Evolutionary conservation across 2,329 filamentous ascomycete genomes (phyloP).

Genomic region (Claviceps spartinae): DNA sequence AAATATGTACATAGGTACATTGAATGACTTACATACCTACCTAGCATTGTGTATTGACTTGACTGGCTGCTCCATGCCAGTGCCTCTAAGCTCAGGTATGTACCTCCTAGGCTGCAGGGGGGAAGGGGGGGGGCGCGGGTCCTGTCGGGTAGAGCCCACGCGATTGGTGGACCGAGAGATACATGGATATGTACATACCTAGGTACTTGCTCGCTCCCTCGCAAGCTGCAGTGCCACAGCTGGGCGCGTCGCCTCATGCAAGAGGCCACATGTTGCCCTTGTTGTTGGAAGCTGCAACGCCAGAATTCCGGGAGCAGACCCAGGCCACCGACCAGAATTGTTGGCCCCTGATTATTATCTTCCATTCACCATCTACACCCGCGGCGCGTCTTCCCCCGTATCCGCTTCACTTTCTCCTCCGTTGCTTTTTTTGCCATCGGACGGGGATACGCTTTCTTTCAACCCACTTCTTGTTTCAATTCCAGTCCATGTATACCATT

Average conservation of each 20-base stretch:
- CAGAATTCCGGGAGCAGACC: background rate
- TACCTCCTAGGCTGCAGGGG: no score
- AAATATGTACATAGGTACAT: no score
- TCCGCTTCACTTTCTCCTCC: constrained; percentile 7
- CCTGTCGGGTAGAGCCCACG: no score
- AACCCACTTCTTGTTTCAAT: constrained; percentile 2
- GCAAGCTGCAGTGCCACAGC: no score
- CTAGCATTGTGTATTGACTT: no score
- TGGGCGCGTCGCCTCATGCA: background rate
- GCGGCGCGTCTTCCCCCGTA: constrained; percentile 7
- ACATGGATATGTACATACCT: no score
- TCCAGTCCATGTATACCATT: constrained; percentile 4
- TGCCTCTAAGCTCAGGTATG: no score
- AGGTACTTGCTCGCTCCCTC: no score
- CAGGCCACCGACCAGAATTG: background rate
- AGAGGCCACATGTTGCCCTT: constrained; percentile 5
- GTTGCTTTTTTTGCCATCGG: background rate
- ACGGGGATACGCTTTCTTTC: constrained; percentile 4
- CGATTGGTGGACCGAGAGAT: no score
- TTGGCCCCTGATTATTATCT: constrained; percentile 4
- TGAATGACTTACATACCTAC: no score
- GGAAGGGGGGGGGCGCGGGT: no score
- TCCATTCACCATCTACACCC: constrained; percentile 5
- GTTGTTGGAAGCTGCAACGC: background rate
- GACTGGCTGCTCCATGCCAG: no score